Base-by-base conservation (phyloP, 805 yeast genomes). In the Sungouiozyma ichnusensis region DNA sequence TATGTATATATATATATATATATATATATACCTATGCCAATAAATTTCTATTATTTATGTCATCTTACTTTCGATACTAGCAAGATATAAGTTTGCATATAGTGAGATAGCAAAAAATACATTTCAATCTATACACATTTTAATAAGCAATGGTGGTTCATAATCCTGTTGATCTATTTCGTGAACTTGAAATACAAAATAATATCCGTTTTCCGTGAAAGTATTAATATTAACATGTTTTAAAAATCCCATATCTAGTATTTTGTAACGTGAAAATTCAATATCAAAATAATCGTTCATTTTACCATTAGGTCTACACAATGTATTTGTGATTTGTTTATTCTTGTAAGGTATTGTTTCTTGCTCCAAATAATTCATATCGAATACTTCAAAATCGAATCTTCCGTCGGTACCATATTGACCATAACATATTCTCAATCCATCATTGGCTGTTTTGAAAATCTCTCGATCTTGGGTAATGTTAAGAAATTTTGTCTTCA, bases 381-480 rank as follows among this genome's bases (percentile, higher is more conserved):
- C 49, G 36, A 54, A 56, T 8, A 54, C 35, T 35, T 55, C 58
- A 38, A 55, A 49, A 20, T 48, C 53, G 14, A 51, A 52, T 11
- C 35, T 37, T 9, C 45, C 45, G 20, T 35, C 38, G 14, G 41
- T 38, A 2, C 39, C 39, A 13, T 33, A 36, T 18, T 41, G 41
- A 7, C 63, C 63, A 43, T 58, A 58, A 14, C 51, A 33, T 3
- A 58, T 19, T 35, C 41, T 51, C 2, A 48, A 40, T 1, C 53
- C 57, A 43, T 55, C 50, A 3, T 38, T 14, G 2, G 55, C 42
- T 1, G 49, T 39, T 3, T 43, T 33, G 18, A 54, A 46, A 2
- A 52, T 17, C 39, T 57, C 61, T 2, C 41, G 46, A 2, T 46
- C 50, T 17, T 37, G 48, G 2, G 55, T 45, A n/a, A 54, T 15